A percentile compares a stretch with the other conserved stretches of the same genome.
phyloP scores from a whole-genome alignment of 352 stramenopile genomes.

The Phytophthora chlamydospora region DNA sequence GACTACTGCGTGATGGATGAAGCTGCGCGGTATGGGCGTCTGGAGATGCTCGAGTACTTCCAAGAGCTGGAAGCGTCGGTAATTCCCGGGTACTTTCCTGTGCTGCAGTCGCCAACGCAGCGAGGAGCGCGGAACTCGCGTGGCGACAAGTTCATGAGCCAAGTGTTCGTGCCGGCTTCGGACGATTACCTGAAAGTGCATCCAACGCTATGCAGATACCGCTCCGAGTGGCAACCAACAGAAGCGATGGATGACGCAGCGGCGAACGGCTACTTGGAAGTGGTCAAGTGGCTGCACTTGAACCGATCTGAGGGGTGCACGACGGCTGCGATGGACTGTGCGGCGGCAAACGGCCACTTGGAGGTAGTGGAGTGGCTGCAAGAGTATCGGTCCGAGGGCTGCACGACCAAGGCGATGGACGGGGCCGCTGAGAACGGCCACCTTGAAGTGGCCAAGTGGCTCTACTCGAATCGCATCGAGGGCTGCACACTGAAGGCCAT shows the following conservation, averaged over 20 bases:
- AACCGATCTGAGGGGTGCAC: conserved; percentile 24
- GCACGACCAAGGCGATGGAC: conserved; percentile 19
- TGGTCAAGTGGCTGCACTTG: conserved; percentile 25
- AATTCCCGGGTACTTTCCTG: conserved; percentile 6
- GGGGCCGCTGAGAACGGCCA: conserved; percentile 25
- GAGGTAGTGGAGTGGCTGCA: conserved; percentile 18
- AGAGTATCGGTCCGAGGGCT: conserved; percentile 6
- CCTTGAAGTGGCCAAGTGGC: conserved; percentile 21
- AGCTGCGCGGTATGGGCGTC: conserved; percentile 18
- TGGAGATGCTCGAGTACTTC: conserved; percentile 27
- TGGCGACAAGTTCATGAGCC: conserved; percentile 6
- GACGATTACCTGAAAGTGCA: conserved; percentile 20
- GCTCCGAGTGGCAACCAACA: conserved; percentile 17
- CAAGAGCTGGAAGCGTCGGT: conserved; percentile 3
- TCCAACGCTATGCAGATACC: conserved; percentile 9
- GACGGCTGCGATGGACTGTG: conserved; percentile 21
- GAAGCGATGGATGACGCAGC: conserved; percentile 25
- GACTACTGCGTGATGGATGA: conserved; percentile 28
- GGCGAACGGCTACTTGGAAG: conserved; percentile 21
- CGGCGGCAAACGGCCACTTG: conserved; percentile 24
- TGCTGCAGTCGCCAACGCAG: not conserved
- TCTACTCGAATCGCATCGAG: conserved; percentile 9
- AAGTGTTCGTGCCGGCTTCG: conserved; percentile 20
- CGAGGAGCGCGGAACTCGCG: conserved; percentile 8
- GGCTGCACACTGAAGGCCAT: conserved; percentile 20